A percentile compares a stretch with the other conserved stretches of the same genome.
phyloP scores from a whole-genome alignment of 2,329 filamentous ascomycete species.

The Paecilomyces niveus region DNA sequence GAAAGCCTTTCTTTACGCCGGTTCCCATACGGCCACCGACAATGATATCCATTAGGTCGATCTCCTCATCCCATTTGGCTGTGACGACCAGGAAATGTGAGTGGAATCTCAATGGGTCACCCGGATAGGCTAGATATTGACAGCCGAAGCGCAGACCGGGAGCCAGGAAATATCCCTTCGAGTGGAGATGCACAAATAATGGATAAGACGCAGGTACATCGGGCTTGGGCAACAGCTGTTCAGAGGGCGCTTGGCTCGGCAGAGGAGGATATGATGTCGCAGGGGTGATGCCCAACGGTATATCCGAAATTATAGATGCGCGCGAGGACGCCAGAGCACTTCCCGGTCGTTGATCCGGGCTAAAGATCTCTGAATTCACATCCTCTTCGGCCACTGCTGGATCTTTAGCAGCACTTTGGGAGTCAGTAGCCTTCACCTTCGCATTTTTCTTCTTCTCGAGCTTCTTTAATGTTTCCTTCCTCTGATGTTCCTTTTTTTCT shows the following conservation, averaged over 20 bases:
- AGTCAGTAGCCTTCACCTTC: slow-evolving; percentile 7
- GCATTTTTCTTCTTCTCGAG: slow-evolving; percentile 29
- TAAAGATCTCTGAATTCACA: slow-evolving; percentile 11
- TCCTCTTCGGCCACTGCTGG: slow-evolving; percentile 3
- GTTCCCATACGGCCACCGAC: slow-evolving; percentile 83
- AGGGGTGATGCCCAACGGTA: slow-evolving; percentile 38
- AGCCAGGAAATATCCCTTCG: slow-evolving; percentile 74
- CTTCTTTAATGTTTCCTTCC: slow-evolving; percentile 45
- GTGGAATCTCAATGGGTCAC: slow-evolving; percentile 89
- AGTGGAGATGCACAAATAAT: slow-evolving; percentile 73
- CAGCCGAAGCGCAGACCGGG: slow-evolving; percentile 92
- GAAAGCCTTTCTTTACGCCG: slow-evolving; percentile 89
- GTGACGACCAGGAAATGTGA: slow-evolving; percentile 87
- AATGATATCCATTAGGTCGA: slow-evolving; percentile 77
- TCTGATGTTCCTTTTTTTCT: slow-evolving; percentile 44
- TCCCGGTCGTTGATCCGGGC: background rate
- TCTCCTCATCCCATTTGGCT: slow-evolving; percentile 78
- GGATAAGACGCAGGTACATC: slow-evolving; percentile 53
- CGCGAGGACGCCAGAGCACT: slow-evolving; percentile 4
- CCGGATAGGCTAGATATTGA: slow-evolving; percentile 89
- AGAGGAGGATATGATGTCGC: slow-evolving; percentile 44
- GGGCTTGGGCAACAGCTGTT: slow-evolving; percentile 21
- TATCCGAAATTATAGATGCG: slow-evolving; percentile 9
- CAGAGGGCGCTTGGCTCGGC: slow-evolving; percentile 21
- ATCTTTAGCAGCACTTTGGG: slow-evolving; percentile 4